Base-by-base conservation (phyloP, 1,284 basidiomycete species). In the Melanopsichium pennsylvanicum region DNA sequence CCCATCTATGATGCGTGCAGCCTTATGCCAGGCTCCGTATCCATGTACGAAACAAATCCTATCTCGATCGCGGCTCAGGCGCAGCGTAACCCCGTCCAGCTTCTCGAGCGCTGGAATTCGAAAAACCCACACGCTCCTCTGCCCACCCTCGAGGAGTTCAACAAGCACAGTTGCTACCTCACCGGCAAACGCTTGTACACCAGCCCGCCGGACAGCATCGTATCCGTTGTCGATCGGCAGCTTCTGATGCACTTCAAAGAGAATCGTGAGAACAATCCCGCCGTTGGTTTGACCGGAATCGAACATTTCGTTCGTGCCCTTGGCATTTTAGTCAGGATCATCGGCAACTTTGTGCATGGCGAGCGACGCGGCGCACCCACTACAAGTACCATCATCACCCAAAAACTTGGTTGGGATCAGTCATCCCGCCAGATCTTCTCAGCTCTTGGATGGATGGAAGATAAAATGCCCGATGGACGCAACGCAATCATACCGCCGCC, bases 281-380 rank as follows among this genome's bases (percentile, higher is more conserved):
- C 45, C 21, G 43, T 57, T 7, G 62, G 62, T n/a, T 32, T 58
- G 16, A 61, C 68, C 3, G 62, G 62, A 0, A 34, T 29, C 18
- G 62, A 64, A 19, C 45, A 40, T n/a, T 70, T 70, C 39, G 15
- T 70, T 18, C 57, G 62, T 18, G 57, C 62, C 2, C 54, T 66
- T 21, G 45, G 50, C 12, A 54, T 70, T 23, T 47, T 70, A 4
- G 22, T 70, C 8, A 38, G 47, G n/a, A 31, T 69, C 35, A 37
- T 71, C 27, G 69, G 69, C 22, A 72, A 72, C 44, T 63, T 44
- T 19, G 48, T 66, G 1, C 64, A 74, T 27, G 72, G 72, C 25
- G 66, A 72, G 23, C 36, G 49, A 35, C 49, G 72, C 15, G 19
- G 42, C n/a, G 58, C 48, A 11, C 49, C 56, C 3, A 62, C 66